phyloP scores from a whole-genome alignment of 768 basidiomycete species.

The Suillus tomentosus region DNA sequence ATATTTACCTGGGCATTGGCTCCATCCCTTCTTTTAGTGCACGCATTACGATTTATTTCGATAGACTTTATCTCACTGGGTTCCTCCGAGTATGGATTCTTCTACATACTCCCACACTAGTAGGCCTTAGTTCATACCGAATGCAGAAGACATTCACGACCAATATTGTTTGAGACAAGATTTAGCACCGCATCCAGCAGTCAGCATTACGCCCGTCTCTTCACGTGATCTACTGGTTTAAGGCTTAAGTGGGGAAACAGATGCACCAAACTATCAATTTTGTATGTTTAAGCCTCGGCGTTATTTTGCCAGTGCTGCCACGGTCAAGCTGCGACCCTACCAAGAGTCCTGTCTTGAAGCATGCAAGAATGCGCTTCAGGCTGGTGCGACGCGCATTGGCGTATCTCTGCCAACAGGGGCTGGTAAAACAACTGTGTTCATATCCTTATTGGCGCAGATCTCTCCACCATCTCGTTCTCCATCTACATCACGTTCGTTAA shows the following conservation, averaged over 20 bases:
- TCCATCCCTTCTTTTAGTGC: constrained; percentile 32
- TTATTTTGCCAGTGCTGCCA: constrained; percentile 8
- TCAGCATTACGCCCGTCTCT: too few species aligned
- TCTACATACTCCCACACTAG: constrained; percentile 28
- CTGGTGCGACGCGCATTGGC: constrained; percentile 75
- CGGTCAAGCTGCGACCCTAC: constrained; percentile 69
- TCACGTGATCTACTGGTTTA: too few species aligned
- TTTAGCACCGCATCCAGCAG: too few species aligned
- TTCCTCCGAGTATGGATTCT: constrained; percentile 24
- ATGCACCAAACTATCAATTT: background rate
- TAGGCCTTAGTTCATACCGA: constrained; percentile 19
- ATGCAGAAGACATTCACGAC: constrained; percentile 17
- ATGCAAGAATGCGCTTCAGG: constrained; percentile 68
- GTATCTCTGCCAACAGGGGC: constrained; percentile 86
- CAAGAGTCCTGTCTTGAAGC: constrained; percentile 80
- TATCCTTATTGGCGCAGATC: constrained; percentile 74
- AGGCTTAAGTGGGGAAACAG: too few species aligned
- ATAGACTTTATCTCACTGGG: constrained; percentile 32
- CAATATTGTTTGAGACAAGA: background rate
- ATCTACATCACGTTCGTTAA: constrained; percentile 60
- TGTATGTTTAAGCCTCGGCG: constrained; percentile 13
- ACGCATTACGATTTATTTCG: constrained; percentile 26
- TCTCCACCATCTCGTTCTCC: constrained; percentile 43
- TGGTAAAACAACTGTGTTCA: constrained; percentile 91
- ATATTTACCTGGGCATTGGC: constrained; percentile 28